Conservation (phyloP, 129 eudicot species). For the Pulicaria dysenterica region DNA sequence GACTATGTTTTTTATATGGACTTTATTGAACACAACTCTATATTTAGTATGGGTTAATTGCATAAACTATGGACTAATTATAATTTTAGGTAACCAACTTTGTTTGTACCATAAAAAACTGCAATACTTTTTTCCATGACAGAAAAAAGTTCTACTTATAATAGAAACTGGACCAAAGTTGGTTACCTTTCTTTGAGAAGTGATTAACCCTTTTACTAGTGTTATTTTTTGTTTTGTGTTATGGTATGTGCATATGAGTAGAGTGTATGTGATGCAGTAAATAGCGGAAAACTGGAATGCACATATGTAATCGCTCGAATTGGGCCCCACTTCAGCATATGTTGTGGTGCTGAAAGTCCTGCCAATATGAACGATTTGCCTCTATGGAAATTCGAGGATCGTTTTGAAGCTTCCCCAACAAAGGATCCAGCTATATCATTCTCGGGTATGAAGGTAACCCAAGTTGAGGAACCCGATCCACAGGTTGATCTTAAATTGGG, state of each 20-base stretch:
- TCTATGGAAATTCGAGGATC: conserved; percentile 95
- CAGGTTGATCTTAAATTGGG: conserved; percentile 73
- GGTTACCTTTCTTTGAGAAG: no score
- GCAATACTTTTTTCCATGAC: no score
- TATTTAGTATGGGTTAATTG: no score
- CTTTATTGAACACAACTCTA: no score
- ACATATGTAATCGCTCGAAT: conserved; percentile 81
- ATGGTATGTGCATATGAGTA: neutral
- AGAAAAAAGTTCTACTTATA: no score
- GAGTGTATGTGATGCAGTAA: conserved; percentile 58
- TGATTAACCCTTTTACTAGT: no score
- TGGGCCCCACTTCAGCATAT: conserved; percentile 81
- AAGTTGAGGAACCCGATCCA: conserved; percentile 96
- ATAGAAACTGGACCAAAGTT: no score
- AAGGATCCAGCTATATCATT: conserved; percentile 87
- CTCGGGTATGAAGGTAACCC: conserved; percentile 91
- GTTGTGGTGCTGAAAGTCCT: conserved; percentile 98
- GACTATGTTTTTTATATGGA: no score
- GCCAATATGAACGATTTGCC: conserved; percentile 91
- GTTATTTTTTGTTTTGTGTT: neutral
- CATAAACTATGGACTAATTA: no score
- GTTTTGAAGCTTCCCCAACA: conserved; percentile 78
- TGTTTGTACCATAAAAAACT: no score
- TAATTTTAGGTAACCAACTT: no score
- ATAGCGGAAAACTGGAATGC: conserved; percentile 97